phyloP scores from a whole-genome alignment of 1,284 basidiomycete genomes.

The Pisolithus thermaeus region DNA sequence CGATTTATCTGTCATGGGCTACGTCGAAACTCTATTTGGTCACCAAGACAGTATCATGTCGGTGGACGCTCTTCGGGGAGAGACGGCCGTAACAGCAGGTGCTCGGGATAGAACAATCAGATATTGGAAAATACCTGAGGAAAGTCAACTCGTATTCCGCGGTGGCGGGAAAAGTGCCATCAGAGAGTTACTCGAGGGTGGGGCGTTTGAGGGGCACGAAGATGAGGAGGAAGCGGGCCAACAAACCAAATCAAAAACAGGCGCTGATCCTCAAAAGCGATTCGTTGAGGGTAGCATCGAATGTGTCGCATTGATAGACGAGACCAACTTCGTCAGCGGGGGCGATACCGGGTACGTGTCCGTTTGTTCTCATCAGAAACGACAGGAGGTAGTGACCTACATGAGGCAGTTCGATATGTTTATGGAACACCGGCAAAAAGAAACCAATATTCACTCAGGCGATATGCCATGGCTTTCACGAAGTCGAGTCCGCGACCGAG shows the following conservation, averaged over 20 bases:
- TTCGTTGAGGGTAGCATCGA: constrained; percentile 92
- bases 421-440: constrained; percentile 95
- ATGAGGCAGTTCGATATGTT: constrained; percentile 67
- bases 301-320: constrained; percentile 91
- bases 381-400: background rate
- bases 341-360: constrained; percentile 86
- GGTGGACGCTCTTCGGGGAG: constrained; percentile 77
- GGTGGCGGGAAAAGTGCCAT: constrained; percentile 82
- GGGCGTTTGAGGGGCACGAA: constrained; percentile 42
- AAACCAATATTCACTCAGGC: constrained; percentile 87
- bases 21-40: constrained; percentile 95
- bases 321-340: constrained; percentile 87
- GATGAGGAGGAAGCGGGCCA: constrained; percentile 45
- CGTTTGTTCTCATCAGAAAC: constrained; percentile 11
- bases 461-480: constrained; percentile 83
- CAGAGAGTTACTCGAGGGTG: constrained; percentile 78
- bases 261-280: constrained; percentile 38
- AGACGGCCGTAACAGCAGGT: constrained; percentile 84
- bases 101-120: constrained; percentile 88
- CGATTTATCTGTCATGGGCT: constrained; percentile 63
- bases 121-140: constrained; percentile 97
- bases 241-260: constrained; percentile 29
- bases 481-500: constrained; percentile 63
- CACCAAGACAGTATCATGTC: constrained; percentile 87
- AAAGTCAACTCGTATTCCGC: constrained; percentile 93